Base-by-base conservation (phyloP, 1,284 basidiomycete species). In the Microbotryomycetes sp. region DNA sequence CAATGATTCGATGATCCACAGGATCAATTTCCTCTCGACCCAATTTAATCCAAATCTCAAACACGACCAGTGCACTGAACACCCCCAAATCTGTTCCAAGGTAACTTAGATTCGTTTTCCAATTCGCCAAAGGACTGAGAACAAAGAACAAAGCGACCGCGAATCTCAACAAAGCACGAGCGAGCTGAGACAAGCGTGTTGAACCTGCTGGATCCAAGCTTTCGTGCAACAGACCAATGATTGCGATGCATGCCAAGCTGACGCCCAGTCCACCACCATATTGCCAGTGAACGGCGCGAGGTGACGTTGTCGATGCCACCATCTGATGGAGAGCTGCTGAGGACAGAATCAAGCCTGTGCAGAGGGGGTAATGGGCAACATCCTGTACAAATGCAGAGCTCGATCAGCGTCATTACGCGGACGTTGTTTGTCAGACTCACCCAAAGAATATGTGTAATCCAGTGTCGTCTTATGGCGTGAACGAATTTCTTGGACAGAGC, bases 381-480 rank as follows among this genome's bases (percentile, higher is more conserved):
- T 52, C 50, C n/a, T n/a, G n/a, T n/a, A n/a, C n/a, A n/a, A n/a
- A n/a, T n/a, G n/a, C n/a, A n/a, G n/a, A n/a, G n/a, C n/a, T n/a
- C n/a, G n/a, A n/a, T n/a, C n/a, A n/a, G n/a, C n/a, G n/a, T n/a
- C n/a, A n/a, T n/a, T n/a, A n/a, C n/a, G n/a, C n/a, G n/a, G n/a
- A n/a, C n/a, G n/a, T n/a, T n/a, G n/a, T n/a, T n/a, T n/a, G n/a
- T n/a, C n/a, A n/a, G n/a, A n/a, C n/a, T n/a, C n/a, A n/a, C n/a
- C 53, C 53, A 55, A 3, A 55, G 14, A 42, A 55, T 42, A 12
- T 55, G 31, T 3, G 54, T 55, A 26, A 55, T 36, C 54, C 54
- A 55, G 26, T 55, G 54, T 9, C 54, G 31, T 15, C 54, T 30
- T 16, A 55, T 55, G 22, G 54, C 54, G 54, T 55, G 54, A 12